Evolutionary conservation across 352 stramenopile genomes (phyloP).

Genomic region (Halophytophthora polymorphica): DNA sequence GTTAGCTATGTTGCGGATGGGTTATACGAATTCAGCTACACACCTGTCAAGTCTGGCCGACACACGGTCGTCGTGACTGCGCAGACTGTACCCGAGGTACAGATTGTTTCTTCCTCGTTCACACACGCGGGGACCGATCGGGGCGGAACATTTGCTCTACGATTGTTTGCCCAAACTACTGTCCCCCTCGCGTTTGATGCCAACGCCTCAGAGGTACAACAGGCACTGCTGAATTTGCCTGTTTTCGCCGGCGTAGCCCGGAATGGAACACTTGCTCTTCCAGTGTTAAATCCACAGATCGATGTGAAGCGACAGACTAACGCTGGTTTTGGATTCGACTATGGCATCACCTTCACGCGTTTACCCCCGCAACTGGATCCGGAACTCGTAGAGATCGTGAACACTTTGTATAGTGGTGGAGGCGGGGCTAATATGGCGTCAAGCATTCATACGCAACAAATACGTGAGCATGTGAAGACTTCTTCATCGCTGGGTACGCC

Average conservation of each 20-base stretch:
- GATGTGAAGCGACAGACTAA: constrained; percentile 51
- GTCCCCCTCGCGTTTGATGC: constrained; percentile 80
- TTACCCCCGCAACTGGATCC: constrained; percentile 39
- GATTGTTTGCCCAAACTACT: constrained; percentile 57
- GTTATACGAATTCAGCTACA: constrained; percentile 85
- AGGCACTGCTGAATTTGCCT: constrained; percentile 61
- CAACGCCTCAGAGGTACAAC: constrained; percentile 57
- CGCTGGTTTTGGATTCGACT: constrained; percentile 64
- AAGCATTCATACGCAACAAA: constrained; percentile 28
- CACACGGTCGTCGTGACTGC: constrained; percentile 88
- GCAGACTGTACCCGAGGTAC: constrained; percentile 72
- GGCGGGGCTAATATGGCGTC: constrained; percentile 28
- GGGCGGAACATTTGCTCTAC: constrained; percentile 82
- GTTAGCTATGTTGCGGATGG: constrained; percentile 69
- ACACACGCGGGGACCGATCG: constrained; percentile 41
- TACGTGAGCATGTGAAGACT: constrained; percentile 74
- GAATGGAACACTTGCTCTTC: constrained; percentile 9
- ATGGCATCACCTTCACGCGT: constrained; percentile 61
- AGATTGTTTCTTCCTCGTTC: constrained; percentile 83
- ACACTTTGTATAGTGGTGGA: constrained; percentile 63
- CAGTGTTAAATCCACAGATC: constrained; percentile 25
- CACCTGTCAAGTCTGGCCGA: constrained; percentile 69
- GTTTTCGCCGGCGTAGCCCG: constrained; percentile 18
- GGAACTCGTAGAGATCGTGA: constrained; percentile 35
- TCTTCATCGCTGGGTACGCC: constrained; percentile 42